Base-by-base conservation (phyloP, 768 basidiomycete species). In the Albatrellus ellisii region DNA sequence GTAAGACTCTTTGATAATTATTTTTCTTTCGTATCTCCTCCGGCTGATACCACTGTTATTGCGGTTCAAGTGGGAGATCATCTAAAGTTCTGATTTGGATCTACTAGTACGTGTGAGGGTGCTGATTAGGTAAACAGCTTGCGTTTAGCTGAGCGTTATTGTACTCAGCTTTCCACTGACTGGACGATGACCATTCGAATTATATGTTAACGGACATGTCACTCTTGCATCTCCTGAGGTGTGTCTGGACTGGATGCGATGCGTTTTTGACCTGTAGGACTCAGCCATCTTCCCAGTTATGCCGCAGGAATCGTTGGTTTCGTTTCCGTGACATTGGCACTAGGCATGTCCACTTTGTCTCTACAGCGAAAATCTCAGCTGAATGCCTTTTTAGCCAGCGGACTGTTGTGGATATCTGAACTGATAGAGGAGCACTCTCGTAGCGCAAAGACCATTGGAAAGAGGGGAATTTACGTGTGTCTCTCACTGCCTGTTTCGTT, bases 341-440 rank as follows among this genome's bases (percentile, higher is more conserved):
- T 97, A 39, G 91, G 91, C 90, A 41, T 37, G 75, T 63, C 32
- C 36, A 14, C 6, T 17, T 22, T 26, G 21, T 31, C n/a, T n/a
- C n/a, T n/a, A n/a, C n/a, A 33, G 38, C 25, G 33, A 43, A 22
- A 34, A 22, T 36, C 28, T 17, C 43, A 36, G 15, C 39, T 17
- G 11, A 29, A 32, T 49, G 48, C 31, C 54, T 36, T 44, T 46
- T 10, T 57, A 94, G 94, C 94, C 37, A 92, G 87, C 61, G 94
- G 92, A 6, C 66, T 98, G 34, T 64, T 98, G 42, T 97, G 94
- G 69, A 65, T 94, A 25, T 91, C 92, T 2, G 94, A 98, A 58
- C 59, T 97, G 25, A 97, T 98, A 47, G 94, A 98, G 59, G 94
- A 98, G 57, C 82, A 94, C 57, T 79, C 89, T 10, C 74, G 73